Conservation (phyloP, 305 asterid genomes). For the Caryopteris hybrid region DNA sequence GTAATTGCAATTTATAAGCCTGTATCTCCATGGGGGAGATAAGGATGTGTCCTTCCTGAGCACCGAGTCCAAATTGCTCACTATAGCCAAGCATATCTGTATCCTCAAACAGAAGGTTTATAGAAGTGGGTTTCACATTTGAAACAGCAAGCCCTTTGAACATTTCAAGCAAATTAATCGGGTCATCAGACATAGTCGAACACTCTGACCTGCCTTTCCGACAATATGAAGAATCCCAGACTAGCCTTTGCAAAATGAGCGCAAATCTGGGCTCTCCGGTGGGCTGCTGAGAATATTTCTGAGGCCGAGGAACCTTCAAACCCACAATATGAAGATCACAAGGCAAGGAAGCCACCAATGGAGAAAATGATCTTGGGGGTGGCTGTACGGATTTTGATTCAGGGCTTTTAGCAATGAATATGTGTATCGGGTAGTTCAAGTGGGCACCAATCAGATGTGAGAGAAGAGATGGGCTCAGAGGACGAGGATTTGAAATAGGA, state of each 20-base stretch:
- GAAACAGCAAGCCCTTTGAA: slow-evolving; percentile 66
- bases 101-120: slow-evolving; percentile 83
- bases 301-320: slow-evolving; percentile 85
- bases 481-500: slow-evolving; percentile 42
- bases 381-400: slow-evolving; percentile 84
- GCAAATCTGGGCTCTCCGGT: slow-evolving; percentile 58
- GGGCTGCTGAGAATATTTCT: slow-evolving; percentile 61
- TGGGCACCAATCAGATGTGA: slow-evolving; percentile 88
- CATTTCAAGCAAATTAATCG: slow-evolving; percentile 69
- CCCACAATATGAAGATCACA: slow-evolving; percentile 86
- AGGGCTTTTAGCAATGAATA: slow-evolving; percentile 73
- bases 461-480: slow-evolving; percentile 78
- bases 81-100: slow-evolving; percentile 71
- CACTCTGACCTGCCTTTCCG: slow-evolving; percentile 68
- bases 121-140: slow-evolving; percentile 61
- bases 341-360: slow-evolving; percentile 66
- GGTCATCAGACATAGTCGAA: slow-evolving; percentile 65
- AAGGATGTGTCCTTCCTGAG: slow-evolving; percentile 75
- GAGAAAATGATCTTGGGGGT: slow-evolving; percentile 92
- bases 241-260: slow-evolving; percentile 60
- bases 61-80: slow-evolving; percentile 68
- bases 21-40: slow-evolving; percentile 96
- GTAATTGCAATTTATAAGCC: slow-evolving; percentile 75
- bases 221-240: slow-evolving; percentile 73
- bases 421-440: slow-evolving; percentile 69